phyloP scores from a whole-genome alignment of 148 eudicot genomes.

The Rhododendron simsii region DNA sequence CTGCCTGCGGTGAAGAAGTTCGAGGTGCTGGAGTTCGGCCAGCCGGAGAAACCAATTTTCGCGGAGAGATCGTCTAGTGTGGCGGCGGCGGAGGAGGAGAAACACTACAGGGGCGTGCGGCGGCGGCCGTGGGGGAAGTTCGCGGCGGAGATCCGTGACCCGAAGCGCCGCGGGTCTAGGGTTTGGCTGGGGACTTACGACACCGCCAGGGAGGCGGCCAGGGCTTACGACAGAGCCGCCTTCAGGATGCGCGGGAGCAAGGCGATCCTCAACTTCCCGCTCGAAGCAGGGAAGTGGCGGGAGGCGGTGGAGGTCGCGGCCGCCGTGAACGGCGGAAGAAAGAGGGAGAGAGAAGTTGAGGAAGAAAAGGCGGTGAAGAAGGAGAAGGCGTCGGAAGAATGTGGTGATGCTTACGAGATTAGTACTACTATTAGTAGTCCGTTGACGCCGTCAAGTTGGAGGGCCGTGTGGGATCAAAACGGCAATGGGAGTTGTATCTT shows the following conservation, averaged over 20 bases:
- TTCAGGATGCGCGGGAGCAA: constrained; percentile 47
- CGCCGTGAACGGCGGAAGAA: constrained; percentile 3
- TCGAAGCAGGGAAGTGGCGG: constrained; percentile 19
- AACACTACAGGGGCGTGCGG: too few species aligned
- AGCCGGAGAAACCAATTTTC: too few species aligned
- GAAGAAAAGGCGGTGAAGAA: constrained; percentile 21
- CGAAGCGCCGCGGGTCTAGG: too few species aligned
- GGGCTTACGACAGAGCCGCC: constrained; percentile 56
- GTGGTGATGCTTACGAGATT: neutral
- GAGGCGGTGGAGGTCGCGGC: neutral
- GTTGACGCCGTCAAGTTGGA: too few species aligned
- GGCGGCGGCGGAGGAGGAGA: too few species aligned
- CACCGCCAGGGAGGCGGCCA: constrained; percentile 40
- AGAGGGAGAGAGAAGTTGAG: constrained; percentile 14
- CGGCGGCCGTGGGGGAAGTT: too few species aligned
- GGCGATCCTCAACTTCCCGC: constrained; percentile 4
- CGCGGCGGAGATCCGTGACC: too few species aligned
- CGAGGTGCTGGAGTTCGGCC: too few species aligned
- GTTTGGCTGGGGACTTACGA: too few species aligned
- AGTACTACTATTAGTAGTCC: neutral
- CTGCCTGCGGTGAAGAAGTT: constrained; percentile 1
- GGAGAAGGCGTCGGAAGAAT: constrained; percentile 6
- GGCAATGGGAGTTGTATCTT: constrained; percentile 23
- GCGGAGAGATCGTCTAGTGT: too few species aligned
- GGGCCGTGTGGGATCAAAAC: too few species aligned